Base-by-base conservation (phyloP, 2,329 filamentous ascomycete species). In the Didymella pinodella region DNA sequence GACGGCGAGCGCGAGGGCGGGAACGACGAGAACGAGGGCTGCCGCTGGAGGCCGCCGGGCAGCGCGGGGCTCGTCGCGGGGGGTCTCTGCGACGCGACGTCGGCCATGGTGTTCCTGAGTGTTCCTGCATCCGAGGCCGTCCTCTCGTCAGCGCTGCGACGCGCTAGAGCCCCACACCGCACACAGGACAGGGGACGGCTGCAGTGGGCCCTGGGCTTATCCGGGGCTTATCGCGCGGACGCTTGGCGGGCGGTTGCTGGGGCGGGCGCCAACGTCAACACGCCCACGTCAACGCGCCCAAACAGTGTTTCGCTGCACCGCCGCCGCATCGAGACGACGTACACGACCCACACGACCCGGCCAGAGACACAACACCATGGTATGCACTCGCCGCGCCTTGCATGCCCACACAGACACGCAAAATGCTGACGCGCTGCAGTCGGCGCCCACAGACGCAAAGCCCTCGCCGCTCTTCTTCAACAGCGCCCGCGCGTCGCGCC, bases 401-500 rank as follows among this genome's bases (percentile, higher is more conserved):
- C 48, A 46, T 20, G 20, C 20, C 20, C 20, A 3, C 20, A 22
- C 20, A 22, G 20, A 22, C 20, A n/a, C 16, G 11, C 5, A 18
- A 16, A 16, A 26, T 11, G 32, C 63, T 60, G 55, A 65, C 40
- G 47, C 18, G 36, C 48, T 53, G 29, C 64, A 76, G 73, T 73
- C 73, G 22, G 75, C 74, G 11, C 74, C 71, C 14, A 72, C 73
- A 14, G 71, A 70, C 51, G 75, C 76, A 67, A 80, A 77, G 65
- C 78, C 78, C 41, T 79, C 76, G 14, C 75, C 75, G 20, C 76
- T 81, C 61, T 79, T 78, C 67, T 80, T 80, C 72, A 78, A 77
- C 65, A 78, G 75, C 67, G 73, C 75, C 16, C 78, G 79, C 62
- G 48, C 36, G 16, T 58, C 56, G 28, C 56, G 56, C 16, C 74